A percentile compares a stretch with the other conserved stretches of the same genome.
Evolutionary conservation across 1,284 basidiomycete species (phyloP).

Genomic region (Mycena citricolor): DNA sequence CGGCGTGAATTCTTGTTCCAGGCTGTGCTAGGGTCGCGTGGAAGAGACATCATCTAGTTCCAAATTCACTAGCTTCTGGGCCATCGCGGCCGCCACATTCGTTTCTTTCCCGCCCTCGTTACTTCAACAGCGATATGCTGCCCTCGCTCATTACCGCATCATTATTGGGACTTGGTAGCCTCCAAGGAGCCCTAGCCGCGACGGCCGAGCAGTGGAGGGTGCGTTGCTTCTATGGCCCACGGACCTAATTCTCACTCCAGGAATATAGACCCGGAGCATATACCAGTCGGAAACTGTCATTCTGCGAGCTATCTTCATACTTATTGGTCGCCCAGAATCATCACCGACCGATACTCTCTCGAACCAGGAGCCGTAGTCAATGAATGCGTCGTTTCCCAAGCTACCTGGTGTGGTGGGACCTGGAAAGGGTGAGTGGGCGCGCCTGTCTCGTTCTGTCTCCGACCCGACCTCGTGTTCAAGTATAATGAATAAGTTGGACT

Average conservation of each 20-base stretch:
- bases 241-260: neutral
- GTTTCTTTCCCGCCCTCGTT: neutral
- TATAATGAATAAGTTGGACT: conserved; percentile 72
- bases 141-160: conserved; percentile 11
- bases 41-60: too few species aligned
- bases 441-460: neutral
- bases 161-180: neutral
- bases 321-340: conserved; percentile 43
- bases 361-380: conserved; percentile 51
- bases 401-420: conserved; percentile 74
- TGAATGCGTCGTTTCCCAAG: conserved; percentile 53
- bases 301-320: too few species aligned
- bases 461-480: conserved; percentile 35
- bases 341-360: conserved; percentile 77
- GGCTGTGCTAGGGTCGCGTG: too few species aligned
- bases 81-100: conserved; percentile 37
- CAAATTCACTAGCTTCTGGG: conserved; percentile 5
- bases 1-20: too few species aligned
- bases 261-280: conserved; percentile 21
- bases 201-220: conserved; percentile 25
- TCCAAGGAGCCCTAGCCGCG: conserved; percentile 12
- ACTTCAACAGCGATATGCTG: conserved; percentile 21
- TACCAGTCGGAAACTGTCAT: conserved; percentile 21
- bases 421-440: conserved; percentile 54
- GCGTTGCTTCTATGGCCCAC: neutral